phyloP scores from a whole-genome alignment of 2,329 filamentous ascomycete species.

The Trichoderma sp. region DNA sequence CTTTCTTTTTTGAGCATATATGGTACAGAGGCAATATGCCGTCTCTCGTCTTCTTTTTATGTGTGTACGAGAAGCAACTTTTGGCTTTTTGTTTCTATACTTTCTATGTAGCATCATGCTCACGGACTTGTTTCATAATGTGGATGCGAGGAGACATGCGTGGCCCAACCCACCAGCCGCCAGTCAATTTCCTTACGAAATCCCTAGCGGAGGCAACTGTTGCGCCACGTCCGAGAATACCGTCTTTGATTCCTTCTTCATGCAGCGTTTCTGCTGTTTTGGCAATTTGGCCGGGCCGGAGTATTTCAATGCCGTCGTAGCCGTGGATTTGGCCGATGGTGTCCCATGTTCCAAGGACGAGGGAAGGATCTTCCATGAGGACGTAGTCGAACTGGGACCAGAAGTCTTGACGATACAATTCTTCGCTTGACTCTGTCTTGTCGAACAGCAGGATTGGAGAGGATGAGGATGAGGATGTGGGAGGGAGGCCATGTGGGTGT shows the following conservation, averaged over 20 bases:
- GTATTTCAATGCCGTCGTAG: constrained; percentile 60
- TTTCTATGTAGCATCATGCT: neutral
- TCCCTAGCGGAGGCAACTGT: constrained; percentile 44
- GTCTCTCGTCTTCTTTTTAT: too few species aligned
- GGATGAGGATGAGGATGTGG: constrained; percentile 27
- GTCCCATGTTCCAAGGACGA: constrained; percentile 56
- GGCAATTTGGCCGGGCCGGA: constrained; percentile 48
- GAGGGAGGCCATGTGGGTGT: constrained; percentile 42
- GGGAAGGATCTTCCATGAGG: constrained; percentile 55
- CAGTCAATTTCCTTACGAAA: constrained; percentile 48
- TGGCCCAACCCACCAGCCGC: constrained; percentile 67
- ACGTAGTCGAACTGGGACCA: constrained; percentile 67
- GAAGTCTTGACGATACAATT: constrained; percentile 53
- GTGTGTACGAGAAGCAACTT: too few species aligned
- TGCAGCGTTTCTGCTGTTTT: constrained; percentile 13
- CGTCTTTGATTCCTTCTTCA: constrained; percentile 20
- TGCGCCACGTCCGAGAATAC: constrained; percentile 50
- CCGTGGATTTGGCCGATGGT: constrained; percentile 58
- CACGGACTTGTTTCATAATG: constrained; percentile 46
- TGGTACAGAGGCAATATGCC: neutral
- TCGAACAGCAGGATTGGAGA: constrained; percentile 51
- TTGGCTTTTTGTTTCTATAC: neutral
- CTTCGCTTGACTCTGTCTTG: constrained; percentile 59
- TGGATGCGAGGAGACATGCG: constrained; percentile 59
- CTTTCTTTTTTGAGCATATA: neutral